Base-by-base conservation (phyloP, 805 yeast species). In the Saturnispora gosingensis region DNA sequence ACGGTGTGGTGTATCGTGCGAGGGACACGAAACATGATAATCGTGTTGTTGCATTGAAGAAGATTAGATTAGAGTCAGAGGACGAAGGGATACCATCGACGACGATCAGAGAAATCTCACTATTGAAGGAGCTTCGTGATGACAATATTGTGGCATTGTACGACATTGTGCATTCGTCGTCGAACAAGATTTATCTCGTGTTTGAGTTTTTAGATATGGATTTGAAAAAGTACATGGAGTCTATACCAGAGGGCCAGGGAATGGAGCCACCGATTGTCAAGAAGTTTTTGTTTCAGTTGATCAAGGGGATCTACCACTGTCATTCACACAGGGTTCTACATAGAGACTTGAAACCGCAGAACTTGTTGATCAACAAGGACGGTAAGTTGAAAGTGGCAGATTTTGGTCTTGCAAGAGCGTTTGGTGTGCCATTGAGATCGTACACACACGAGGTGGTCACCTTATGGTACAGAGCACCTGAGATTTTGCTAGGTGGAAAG, bases 21-120 rank as follows among this genome's bases (percentile, higher is more conserved):
- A 74, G 89, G 48, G 97, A 91, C 65, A 81, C 82, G 45, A 83
- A 81, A 58, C 89, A 91, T 65, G 86, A 89, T 59, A 91, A 91
- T 70, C 78, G 97, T n/a, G 80, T 89, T 44, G 99, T 93, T 36
- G 99, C 99, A 0, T 73, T 93, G 59, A 93, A 93, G 68, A 95
- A 93, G 70, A 95, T 93, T 67, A 80, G 98, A 53, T 72, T 93
- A 49, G 99, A 93, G 66, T 88, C 95, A 20, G 99, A 93, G 67
- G 96, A 88, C 67, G 99, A 93, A 67, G 99, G 99, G 18, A 97
- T 95, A 22, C 99, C 99, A 2, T 89, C 97, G 1, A 93, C 99
- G 0, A 98, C 99, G 5, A 93, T 93, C 53, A 77, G 99, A 61
- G 99, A 93, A 66, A 93, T 93, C 59, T 91, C 98, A 1, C 75